Evolutionary conservation across 768 basidiomycete species (phyloP).

Genomic region (Mrakia frigida): DNA sequence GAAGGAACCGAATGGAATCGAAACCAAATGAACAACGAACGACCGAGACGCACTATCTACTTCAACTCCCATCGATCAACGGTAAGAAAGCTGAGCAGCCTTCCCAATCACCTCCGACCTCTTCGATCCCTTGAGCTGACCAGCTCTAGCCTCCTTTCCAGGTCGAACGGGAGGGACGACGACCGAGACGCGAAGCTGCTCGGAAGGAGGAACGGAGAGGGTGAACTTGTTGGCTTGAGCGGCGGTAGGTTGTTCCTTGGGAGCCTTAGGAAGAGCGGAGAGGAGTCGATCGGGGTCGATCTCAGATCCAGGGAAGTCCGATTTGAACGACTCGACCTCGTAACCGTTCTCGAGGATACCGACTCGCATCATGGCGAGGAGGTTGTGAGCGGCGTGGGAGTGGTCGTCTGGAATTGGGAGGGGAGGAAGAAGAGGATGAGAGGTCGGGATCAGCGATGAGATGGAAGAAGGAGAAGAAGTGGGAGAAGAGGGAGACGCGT

Average conservation of each 20-base stretch:
- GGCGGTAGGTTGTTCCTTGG: conserved; percentile 54
- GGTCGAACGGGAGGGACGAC: conserved; percentile 39
- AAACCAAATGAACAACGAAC: no score
- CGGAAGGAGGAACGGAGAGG: conserved; percentile 59
- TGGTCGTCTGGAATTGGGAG: conserved; percentile 66
- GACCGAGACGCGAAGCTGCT: conserved; percentile 60
- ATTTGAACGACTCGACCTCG: conserved; percentile 50
- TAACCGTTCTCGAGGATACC: conserved; percentile 63
- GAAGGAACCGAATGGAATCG: no score
- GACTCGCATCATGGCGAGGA: conserved; percentile 73
- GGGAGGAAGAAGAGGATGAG: conserved; percentile 43
- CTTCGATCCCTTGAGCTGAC: no score
- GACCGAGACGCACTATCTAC: no score
- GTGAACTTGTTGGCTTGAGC: conserved; percentile 41
- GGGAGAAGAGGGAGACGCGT: conserved; percentile 36
- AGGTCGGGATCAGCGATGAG: no score
- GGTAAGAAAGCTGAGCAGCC: no score
- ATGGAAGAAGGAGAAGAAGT: no score
- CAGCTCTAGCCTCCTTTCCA: conserved; percentile 24
- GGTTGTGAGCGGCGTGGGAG: conserved; percentile 74
- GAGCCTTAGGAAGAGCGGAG: conserved; percentile 36
- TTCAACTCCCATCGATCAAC: no score
- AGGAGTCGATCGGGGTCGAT: conserved; percentile 35
- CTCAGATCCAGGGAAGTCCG: conserved; percentile 29
- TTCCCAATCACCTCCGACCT: no score